Evolutionary conservation across 495 filamentous ascomycete genomes (phyloP), one percentile per base, ranked within the genome.

Genomic region (Penicillium arizonense): DNA sequence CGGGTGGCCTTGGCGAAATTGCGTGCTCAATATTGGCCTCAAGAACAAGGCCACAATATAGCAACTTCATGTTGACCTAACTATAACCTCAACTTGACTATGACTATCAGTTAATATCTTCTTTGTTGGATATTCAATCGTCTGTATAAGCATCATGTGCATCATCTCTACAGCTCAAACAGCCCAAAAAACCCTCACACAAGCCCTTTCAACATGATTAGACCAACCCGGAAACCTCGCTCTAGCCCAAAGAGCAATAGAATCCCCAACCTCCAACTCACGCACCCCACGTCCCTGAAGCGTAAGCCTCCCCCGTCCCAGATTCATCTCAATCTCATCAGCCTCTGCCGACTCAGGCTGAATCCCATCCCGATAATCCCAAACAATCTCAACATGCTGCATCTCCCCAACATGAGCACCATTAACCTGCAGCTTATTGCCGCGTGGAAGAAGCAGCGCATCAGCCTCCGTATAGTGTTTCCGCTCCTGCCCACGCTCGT

Each of bases 101-200:
- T 24, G 23, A 24, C 5, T 24, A 6, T 24, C 23, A 24, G 23
- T 24, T 24, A 6, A 24, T 24, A 24, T 24, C 5, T 6, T 24
- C 4, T 1, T 24, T 24, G 23, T 24, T 24, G 5, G 5, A 4
- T 24, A 6, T 24, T 24, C 23, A 24, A 24, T 24, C 0, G 4
- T 6, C 23, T 24, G 5, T 24, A 24, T 6, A 24, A 24, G 0
- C 3, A 24, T 24, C 23, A 24, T 24, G 23, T 30, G 9, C 28
- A 30, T 30, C 28, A 11, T n/a, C 2, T 36, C 24, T 18, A 18
- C 18, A 18, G 18, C 18, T 40, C 58, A 89, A 32, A 86, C 62
- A 12, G 82, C 82, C 82, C 82, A 88, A 54, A 80, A 87, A 16
- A 88, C 76, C 42, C 81, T 73, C 36, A 88, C 74, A 52, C 75